These are phyloP conservation scores for Apostasia ramifera DNA, from an alignment of 106 monocot genomes.

Conservation along the genomic window DNA sequence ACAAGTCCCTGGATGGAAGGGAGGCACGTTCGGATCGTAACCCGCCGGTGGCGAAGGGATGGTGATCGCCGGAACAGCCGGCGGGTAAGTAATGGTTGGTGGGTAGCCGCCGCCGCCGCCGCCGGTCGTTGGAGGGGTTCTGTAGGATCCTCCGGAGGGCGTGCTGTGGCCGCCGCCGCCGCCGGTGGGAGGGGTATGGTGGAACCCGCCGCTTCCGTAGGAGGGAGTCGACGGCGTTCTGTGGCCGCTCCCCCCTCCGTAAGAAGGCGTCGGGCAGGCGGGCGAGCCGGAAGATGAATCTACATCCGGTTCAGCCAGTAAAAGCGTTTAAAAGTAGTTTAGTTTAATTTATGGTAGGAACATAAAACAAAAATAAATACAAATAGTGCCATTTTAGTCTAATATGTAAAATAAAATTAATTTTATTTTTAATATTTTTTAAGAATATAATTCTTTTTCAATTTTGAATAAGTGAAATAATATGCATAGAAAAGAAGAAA, in stretches of 20 bases:
- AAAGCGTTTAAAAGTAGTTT: too few species aligned
- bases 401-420: too few species aligned
- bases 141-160: not conserved
- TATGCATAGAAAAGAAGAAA: too few species aligned
- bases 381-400: too few species aligned
- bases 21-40: slow-evolving; percentile 11
- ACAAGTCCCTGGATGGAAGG: slow-evolving; percentile 12
- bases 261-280: not conserved
- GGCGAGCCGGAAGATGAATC: not conserved
- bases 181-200: not conserved
- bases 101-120: not conserved
- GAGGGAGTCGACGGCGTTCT: not conserved
- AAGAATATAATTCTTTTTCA: too few species aligned
- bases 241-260: not conserved
- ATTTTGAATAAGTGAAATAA: too few species aligned
- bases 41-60: not conserved
- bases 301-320: not conserved
- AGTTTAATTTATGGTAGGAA: too few species aligned
- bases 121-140: not conserved
- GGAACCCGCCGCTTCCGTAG: slow-evolving; percentile 6
- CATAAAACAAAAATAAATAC: too few species aligned
- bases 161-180: not conserved
- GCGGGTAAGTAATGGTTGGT: not conserved
- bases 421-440: too few species aligned
- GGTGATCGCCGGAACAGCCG: slow-evolving; percentile 1